Base-by-base conservation (phyloP, 768 basidiomycete species). In the Termitomyces sp. region DNA sequence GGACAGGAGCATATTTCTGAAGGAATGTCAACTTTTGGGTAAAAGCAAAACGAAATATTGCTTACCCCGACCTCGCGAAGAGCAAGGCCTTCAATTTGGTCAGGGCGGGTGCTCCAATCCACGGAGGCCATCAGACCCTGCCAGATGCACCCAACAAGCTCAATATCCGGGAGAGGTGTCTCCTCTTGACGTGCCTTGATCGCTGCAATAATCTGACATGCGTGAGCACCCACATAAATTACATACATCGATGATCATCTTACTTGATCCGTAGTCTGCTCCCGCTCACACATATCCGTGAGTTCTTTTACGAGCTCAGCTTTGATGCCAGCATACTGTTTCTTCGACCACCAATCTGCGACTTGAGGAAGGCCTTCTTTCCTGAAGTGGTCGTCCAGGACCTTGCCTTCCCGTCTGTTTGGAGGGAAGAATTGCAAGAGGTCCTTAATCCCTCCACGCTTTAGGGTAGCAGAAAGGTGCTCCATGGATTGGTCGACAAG, bases 311-410 rank as follows among this genome's bases (percentile, higher is more conserved):
- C 73, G 62, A 95, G 82, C 46, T 80, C 78, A 58, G 95, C 91
- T 72, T 90, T 94, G 64, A 91, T 84, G 58, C 87, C 84, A 57
- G 86, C 87, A 60, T 87, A 86, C 69, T 94, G 92, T 70, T 87
- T 88, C 81, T 95, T 97, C 48, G 86, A 85, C 82, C 91, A 98
- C 93, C 93, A 98, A 16, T 98, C 96, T 2, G 91, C 88, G 45
- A 98, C 84, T 65, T 87, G 85, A 20, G 86, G 75, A 20, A 97
- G 77, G 20, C 85, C 86, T 59, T 85, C 88, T 58, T 84, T 82
- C 74, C 83, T 91, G 81, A 98, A 97, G 70, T 94, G 88, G 7
- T 90, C 87, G 65, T 95, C 93, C 52, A 98, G 79, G 44, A 77
- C 71, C 66, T 87, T 84, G 64, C 80, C 79, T 50, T 88, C 84